Conservation (phyloP, 1,139 yeast species). For the Lodderomyces orthopsilosis region DNA sequence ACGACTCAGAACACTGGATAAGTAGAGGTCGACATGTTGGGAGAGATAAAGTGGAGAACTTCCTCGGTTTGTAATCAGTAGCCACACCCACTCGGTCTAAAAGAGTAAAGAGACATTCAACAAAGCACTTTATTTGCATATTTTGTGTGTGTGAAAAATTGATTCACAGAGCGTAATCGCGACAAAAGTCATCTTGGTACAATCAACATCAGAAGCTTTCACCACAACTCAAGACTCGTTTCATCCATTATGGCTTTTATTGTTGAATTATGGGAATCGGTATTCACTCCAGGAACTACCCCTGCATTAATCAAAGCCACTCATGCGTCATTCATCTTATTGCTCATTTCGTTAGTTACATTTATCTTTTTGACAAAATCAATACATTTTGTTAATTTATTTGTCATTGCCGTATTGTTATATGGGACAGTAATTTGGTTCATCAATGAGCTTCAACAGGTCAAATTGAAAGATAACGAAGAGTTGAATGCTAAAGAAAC, state of each 20-base stretch:
- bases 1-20: background rate
- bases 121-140: too few relatives aligned
- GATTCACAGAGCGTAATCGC: background rate
- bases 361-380: constrained; percentile 65
- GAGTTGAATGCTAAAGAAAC: constrained; percentile 16
- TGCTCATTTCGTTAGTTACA: constrained; percentile 46
- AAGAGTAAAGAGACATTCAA: too few relatives aligned
- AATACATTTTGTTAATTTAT: constrained; percentile 73
- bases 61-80: too few relatives aligned
- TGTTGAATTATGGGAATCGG: constrained; percentile 80
- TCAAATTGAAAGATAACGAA: constrained; percentile 33
- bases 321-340: constrained; percentile 31
- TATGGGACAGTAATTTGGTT: constrained; percentile 91
- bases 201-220: too few relatives aligned
- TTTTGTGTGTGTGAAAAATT: background rate
- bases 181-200: constrained; percentile 8
- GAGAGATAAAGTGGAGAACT: too few relatives aligned
- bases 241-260: constrained; percentile 35
- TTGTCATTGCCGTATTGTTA: constrained; percentile 64
- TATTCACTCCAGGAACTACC: constrained; percentile 91
- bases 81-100: too few relatives aligned
- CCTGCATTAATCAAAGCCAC: constrained; percentile 79
- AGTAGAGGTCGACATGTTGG: too few relatives aligned
- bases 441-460: constrained; percentile 61
- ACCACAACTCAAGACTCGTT: background rate